Base-by-base conservation (phyloP, 2,329 filamentous ascomycete genomes). In the Pseudogymnoascus sp. region DNA sequence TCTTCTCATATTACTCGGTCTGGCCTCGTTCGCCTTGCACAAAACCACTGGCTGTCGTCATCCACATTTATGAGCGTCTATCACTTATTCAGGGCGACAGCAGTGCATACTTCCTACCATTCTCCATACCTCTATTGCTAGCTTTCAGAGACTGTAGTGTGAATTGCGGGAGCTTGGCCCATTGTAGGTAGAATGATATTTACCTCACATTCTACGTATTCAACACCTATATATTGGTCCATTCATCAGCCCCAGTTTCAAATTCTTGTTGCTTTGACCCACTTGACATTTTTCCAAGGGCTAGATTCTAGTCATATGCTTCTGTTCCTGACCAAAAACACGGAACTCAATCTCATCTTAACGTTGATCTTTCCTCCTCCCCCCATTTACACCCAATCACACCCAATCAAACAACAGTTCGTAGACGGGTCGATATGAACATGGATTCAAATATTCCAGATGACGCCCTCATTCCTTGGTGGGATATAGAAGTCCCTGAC, bases 171-270 rank as follows among this genome's bases (percentile, higher is more conserved):
- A 55, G 44, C 29, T 55, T 55, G 33, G 48, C 29, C 29, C 7
- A 33, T 33, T 55, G 31, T 17, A 55, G 48, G 31, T 33, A 55
- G 29, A 55, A 55, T 55, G 29, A 29, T 15, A 33, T 33, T 17
- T 33, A 55, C 10, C 29, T 33, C 27, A 55, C 48, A 55, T 55
- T 55, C 48, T 55, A 55, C 29, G n/a, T 21, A 55, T 55, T 55
- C 48, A 55, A 13, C 48, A 55, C 48, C 48, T 55, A 55, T 55
- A 55, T 55, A 55, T 55, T 55, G 27, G 48, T 33, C 48, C 48
- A 55, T 55, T 55, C 48, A 33, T 55, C 48, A 55, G 48, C 48
- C 48, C 48, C 29, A 5, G 48, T 55, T 55, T 55, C 48, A 55
- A 55, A 55, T 55, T 55, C 48, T 33, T 51, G 44, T 51, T 51